Conservation (phyloP, 495 filamentous ascomycete genomes). For the Cercophora sp. region DNA sequence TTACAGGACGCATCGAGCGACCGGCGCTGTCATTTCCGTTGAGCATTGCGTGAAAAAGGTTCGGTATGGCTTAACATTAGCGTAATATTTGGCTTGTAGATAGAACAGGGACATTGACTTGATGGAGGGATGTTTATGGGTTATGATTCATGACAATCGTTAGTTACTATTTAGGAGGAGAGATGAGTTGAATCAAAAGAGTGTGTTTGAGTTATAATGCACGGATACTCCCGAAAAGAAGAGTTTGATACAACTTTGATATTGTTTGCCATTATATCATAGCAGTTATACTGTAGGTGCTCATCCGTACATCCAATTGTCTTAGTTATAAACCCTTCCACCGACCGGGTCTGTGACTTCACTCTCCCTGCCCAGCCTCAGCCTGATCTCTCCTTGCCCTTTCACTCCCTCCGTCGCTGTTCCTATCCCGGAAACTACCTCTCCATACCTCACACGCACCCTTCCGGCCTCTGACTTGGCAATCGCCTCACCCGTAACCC, state of each 20-base stretch:
- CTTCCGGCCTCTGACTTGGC: neutral
- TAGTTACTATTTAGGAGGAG: no score
- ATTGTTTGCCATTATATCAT: no score
- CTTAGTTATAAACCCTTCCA: neutral
- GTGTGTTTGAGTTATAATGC: no score
- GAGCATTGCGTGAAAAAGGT: neutral
- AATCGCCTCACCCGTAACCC: neutral
- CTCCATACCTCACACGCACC: neutral
- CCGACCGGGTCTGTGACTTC: neutral
- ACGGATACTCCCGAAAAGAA: no score
- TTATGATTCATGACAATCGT: neutral
- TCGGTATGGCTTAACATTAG: neutral
- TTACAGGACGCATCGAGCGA: neutral
- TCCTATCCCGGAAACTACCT: neutral
- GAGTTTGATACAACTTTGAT: no score
- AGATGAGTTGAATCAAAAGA: no score
- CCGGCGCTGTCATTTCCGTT: neutral
- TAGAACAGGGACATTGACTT: neutral
- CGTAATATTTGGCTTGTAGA: neutral
- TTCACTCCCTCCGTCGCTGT: neutral
- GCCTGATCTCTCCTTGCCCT: neutral
- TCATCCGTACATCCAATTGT: no score
- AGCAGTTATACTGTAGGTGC: no score
- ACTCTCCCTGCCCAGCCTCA: neutral
- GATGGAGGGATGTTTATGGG: neutral